A percentile compares a stretch with the other conserved stretches of the same genome.
phyloP scores from a whole-genome alignment of 2,329 filamentous ascomycete genomes.

The Juglanconis juglandina region DNA sequence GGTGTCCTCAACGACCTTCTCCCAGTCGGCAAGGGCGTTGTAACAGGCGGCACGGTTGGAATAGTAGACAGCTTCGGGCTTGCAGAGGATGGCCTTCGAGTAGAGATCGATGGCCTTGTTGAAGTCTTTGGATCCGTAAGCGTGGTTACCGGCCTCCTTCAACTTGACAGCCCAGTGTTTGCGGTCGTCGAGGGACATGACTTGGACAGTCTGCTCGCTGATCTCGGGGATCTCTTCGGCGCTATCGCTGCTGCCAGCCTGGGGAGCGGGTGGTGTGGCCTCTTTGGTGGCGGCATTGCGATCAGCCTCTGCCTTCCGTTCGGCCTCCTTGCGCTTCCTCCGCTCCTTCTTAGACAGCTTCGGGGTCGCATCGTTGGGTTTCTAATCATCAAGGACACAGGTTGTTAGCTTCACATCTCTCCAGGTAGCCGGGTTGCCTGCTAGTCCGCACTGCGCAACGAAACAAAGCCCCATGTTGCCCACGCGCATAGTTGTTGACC shows the following conservation, averaged over 20 bases:
- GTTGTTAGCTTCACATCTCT: not conserved
- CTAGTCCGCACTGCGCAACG: no score
- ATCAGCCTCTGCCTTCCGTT: constrained; percentile 52
- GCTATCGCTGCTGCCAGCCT: constrained; percentile 50
- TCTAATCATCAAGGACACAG: not conserved
- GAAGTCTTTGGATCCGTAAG: constrained; percentile 92
- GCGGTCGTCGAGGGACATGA: constrained; percentile 61
- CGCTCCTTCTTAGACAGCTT: constrained; percentile 88
- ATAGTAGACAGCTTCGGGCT: constrained; percentile 96
- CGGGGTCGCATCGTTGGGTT: constrained; percentile 51
- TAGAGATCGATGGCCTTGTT: constrained; percentile 92
- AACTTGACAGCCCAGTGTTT: constrained; percentile 86
- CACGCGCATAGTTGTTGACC: not conserved
- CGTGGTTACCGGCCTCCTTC: constrained; percentile 94
- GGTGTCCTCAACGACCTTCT: no score
- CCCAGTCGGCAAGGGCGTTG: constrained; percentile 82
- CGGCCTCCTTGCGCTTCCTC: constrained; percentile 79
- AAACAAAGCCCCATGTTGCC: no score
- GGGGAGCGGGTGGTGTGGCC: constrained; percentile 29
- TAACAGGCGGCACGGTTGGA: constrained; percentile 98
- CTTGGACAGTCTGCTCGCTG: constrained; percentile 53
- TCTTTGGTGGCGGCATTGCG: constrained; percentile 33
- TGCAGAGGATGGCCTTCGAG: constrained; percentile 93
- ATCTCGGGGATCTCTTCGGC: constrained; percentile 69
- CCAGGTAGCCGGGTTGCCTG: not conserved